Evolutionary conservation across 345 rosid genomes (phyloP), one percentile per base, ranked within the genome.

Genomic region (Populus nigra): DNA sequence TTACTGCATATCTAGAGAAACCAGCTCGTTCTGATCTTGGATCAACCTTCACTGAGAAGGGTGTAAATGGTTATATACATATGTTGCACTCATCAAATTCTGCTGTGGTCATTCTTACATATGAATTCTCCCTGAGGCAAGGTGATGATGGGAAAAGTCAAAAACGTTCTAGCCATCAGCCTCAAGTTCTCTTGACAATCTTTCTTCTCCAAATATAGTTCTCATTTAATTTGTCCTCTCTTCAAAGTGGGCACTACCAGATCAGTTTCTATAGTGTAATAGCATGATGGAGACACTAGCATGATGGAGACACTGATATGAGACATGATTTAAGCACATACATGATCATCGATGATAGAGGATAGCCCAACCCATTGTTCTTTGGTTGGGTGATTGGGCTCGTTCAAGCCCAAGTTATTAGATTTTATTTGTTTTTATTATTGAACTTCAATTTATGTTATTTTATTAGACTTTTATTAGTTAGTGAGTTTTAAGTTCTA

Each of bases 51-150:
- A 91, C 81, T 94, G 65, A 75, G 91, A 39, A 39, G 12, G 92
- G 94, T 16, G 92, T 91, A 77, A 91, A 91, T 11, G 98, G 98
- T n/a, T 96, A 84, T 5, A 92, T 88, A 76, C 98, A 94, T 66
- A 92, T 94, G 87, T 91, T 92, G 87, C 97, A 94, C 77, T 92
- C 98, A 73, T 94, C 98, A 81, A 88, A 92, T 67, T 88, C 83
- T 36, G 96, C 93, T 76, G 72, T 83, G 33, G 97, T 91, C 98
- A 50, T 50, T 50, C 57, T 18, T 18, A 50, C n/a, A 50, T 18
- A 50, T 50, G 57, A 39, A 10, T 8, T 39, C 11, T 39, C 43
- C 43, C 8, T 50, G 0, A 50, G 22, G 57, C 9, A 50, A 50
- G n/a, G 8, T 50, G n/a, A 18, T 1, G 57, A 18, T 50, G 7